phyloP scores from a whole-genome alignment of 2,329 filamentous ascomycete genomes.

The Arthrobotrys sinensis region DNA sequence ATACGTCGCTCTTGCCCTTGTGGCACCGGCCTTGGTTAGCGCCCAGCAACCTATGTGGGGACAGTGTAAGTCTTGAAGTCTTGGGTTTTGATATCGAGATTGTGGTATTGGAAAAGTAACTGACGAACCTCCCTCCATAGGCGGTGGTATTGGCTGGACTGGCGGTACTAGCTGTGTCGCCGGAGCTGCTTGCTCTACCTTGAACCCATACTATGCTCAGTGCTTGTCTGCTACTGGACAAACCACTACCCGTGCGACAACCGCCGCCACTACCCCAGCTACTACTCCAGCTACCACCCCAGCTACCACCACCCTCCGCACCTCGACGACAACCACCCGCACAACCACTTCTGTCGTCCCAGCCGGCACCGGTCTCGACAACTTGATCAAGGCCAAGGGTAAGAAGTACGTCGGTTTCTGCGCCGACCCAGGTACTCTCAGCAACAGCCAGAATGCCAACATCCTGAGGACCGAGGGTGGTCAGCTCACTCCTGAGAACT shows the following conservation, averaged over 20 bases:
- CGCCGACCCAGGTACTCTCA: conserved; percentile 73
- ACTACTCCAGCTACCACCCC: conserved; percentile 35
- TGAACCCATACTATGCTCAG: conserved; percentile 59
- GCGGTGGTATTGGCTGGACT: conserved; percentile 57
- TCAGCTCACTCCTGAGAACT: conserved; percentile 78
- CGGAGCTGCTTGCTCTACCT: conserved; percentile 33
- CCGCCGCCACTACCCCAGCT: conserved; percentile 10
- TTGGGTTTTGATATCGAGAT: background rate
- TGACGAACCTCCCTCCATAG: conserved; percentile 29
- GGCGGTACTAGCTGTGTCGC: conserved; percentile 38
- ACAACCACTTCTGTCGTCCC: conserved; percentile 65
- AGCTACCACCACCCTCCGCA: conserved; percentile 3
- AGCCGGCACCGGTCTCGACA: conserved; percentile 71
- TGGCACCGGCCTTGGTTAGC: conserved; percentile 51
- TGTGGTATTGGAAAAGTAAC: background rate
- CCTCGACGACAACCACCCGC: conserved; percentile 12
- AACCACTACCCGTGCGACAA: conserved; percentile 33
- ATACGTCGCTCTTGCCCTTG: conserved; percentile 50
- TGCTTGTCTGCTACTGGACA: conserved; percentile 43
- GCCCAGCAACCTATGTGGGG: conserved; percentile 56
- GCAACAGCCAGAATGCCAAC: conserved; percentile 70
- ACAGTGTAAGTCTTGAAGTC: conserved; percentile 56
- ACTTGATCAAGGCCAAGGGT: conserved; percentile 74
- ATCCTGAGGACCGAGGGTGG: conserved; percentile 76
- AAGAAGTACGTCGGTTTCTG: conserved; percentile 77